A percentile compares a stretch with the other conserved stretches of the same genome.
Evolutionary conservation across 75 land plant species (phyloP).

Genomic region (Chamaecyparis obtusa): DNA sequence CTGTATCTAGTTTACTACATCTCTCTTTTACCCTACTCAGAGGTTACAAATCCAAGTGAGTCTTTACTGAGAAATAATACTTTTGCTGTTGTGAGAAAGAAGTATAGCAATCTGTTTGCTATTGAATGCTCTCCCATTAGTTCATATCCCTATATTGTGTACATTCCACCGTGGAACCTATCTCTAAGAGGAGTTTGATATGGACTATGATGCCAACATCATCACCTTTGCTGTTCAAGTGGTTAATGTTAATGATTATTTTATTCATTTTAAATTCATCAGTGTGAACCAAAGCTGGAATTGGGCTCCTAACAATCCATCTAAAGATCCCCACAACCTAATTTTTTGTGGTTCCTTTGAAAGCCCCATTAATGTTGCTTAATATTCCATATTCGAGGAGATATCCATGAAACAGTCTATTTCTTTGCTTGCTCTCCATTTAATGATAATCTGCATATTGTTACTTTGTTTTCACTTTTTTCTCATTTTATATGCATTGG

Average conservation of each 20-base stretch:
- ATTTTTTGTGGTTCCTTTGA: background rate
- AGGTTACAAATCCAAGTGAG: background rate
- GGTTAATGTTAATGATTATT: background rate
- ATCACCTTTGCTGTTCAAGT: background rate
- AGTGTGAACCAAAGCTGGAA: background rate
- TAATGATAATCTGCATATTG: background rate
- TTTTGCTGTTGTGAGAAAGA: background rate
- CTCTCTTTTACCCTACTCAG: background rate
- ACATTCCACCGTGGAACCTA: background rate
- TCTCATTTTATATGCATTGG: background rate
- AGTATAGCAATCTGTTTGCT: background rate
- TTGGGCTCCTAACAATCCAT: background rate
- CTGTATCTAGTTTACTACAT: background rate
- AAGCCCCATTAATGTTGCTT: background rate
- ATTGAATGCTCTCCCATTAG: background rate
- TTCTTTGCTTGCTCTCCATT: background rate
- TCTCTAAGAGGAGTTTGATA: background rate
- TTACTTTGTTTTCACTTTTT: background rate
- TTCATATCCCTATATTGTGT: background rate
- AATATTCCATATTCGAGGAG: background rate
- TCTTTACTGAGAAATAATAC: background rate
- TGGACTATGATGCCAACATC: background rate
- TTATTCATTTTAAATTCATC: background rate
- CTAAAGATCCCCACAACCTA: background rate
- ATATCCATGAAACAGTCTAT: background rate